phyloP scores from a whole-genome alignment of 2,329 filamentous ascomycete species.

The Colletotrichum sp. region DNA sequence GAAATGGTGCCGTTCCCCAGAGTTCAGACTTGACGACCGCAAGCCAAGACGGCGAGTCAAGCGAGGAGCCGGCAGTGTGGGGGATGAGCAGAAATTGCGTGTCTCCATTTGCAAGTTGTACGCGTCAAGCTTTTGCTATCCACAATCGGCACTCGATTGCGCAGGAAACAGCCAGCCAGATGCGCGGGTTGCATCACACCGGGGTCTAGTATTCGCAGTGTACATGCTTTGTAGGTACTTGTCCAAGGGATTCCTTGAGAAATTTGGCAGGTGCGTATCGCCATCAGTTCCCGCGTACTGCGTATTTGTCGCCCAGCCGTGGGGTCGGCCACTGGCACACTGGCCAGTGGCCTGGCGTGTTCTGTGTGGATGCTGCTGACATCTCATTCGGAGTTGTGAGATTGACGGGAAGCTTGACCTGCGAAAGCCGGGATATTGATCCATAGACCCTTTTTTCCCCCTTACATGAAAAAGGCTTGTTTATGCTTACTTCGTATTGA shows the following conservation, averaged over 20 bases:
- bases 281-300: not conserved
- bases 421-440: not conserved
- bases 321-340: not conserved
- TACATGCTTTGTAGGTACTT: not conserved
- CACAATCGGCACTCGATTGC: not conserved
- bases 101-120: not conserved
- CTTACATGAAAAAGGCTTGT: not conserved
- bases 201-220: not conserved
- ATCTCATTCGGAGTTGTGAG: not conserved
- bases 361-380: not conserved
- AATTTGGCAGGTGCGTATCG: not conserved
- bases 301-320: not conserved
- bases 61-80: not conserved
- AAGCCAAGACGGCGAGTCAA: not conserved
- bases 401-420: conserved; percentile 11
- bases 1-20: not conserved
- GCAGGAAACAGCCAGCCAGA: not conserved
- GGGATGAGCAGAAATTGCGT: not conserved
- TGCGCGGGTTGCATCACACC: not conserved
- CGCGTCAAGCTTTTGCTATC: conserved; percentile 7
- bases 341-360: not conserved
- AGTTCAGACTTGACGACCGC: not conserved
- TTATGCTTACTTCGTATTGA: not conserved
- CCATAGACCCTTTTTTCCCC: not conserved
- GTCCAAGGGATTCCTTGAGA: not conserved